Evolutionary conservation across 2,329 filamentous ascomycete species (phyloP), one percentile per base, ranked within the genome.

Genomic region (Penicillium rolfsii): DNA sequence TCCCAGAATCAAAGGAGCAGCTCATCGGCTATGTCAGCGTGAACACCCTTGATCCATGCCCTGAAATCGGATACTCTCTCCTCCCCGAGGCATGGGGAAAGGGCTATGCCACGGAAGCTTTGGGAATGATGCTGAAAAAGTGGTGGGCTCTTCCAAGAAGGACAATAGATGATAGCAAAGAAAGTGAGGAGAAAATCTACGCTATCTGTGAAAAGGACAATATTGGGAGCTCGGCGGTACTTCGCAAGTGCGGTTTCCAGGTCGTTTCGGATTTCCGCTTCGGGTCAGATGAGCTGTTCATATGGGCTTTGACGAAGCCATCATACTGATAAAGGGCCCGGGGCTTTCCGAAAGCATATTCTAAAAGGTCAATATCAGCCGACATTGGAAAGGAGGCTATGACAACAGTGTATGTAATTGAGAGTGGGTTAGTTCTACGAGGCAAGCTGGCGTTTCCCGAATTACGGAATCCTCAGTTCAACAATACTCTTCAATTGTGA

Each of bases 61-160:
- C 69, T 1, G 69, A 72, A 24, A 68, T 72, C 16, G 70, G 71
- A 16, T 72, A 71, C 24, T 67, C 67, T 5, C 35, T 72, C 11
- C 64, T 65, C 43, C 71, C 69, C 0, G 64, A 66, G 36, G 46
- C 43, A 11, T 73, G 71, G 71, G 65, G 67, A 0, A 71, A 68
- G 22, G 71, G 70, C n/a, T 69, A 64, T 24, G 70, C 70, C 8
- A 73, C 70, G 2, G 71, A 73, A 28, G 66, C 70, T 11, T 50
- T 73, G 43, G 49, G 55, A 3, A 45, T 67, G 54, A 30, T 72
- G 52, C 40, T 71, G 26, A 64, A 65, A 41, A 57, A 64, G 55
- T 73, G 71, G 71, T 73, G 71, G 69, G 50, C 56, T 4, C 43
- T 73, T 11, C 63, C 63, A 3, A 46, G 66, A 30, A 35, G 57